Percentiles rank a stretch among this genome's conserved stretches.
phyloP scores from a whole-genome alignment of 2,329 filamentous ascomycete genomes.

The Aureobasidium namibiae region DNA sequence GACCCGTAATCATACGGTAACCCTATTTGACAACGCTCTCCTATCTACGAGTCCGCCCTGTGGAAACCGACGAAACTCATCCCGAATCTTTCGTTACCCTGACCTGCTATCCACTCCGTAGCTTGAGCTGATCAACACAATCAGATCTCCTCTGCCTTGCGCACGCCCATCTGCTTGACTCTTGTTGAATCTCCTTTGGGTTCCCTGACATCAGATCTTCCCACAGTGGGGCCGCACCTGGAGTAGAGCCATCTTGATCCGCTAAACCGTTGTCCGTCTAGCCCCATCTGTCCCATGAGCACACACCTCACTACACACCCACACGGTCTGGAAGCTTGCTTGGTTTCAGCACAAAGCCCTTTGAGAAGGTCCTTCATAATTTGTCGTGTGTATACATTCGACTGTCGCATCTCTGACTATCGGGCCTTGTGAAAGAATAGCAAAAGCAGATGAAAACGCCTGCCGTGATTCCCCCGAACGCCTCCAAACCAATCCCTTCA shows the following conservation, averaged over 20 bases:
- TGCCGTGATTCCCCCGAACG: not conserved
- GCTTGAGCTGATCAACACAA: not conserved
- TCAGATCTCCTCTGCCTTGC: not conserved
- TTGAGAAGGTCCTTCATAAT: not conserved
- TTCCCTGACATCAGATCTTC: not conserved
- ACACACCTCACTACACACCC: not conserved
- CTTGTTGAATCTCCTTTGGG: not conserved
- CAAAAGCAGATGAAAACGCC: not conserved
- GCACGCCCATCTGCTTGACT: not conserved
- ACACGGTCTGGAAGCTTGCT: not conserved
- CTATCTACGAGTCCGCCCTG: not conserved
- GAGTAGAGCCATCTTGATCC: not conserved
- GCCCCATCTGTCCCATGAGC: not conserved
- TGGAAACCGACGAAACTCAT: not conserved
- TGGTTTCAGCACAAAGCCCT: not conserved
- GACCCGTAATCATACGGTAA: not conserved
- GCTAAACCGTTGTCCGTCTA: not conserved
- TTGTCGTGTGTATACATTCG: not conserved
- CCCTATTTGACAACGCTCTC: not conserved
- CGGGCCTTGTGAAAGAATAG: not conserved
- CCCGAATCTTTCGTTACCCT: not conserved
- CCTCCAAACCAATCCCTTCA: not conserved
- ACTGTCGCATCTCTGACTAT: not conserved
- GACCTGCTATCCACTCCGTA: no score
- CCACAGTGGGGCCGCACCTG: constrained; percentile 7